Evolutionary conservation across 805 yeast species (phyloP), one percentile per base, ranked within the genome.

Genomic region (Teunomyces panamensis): DNA sequence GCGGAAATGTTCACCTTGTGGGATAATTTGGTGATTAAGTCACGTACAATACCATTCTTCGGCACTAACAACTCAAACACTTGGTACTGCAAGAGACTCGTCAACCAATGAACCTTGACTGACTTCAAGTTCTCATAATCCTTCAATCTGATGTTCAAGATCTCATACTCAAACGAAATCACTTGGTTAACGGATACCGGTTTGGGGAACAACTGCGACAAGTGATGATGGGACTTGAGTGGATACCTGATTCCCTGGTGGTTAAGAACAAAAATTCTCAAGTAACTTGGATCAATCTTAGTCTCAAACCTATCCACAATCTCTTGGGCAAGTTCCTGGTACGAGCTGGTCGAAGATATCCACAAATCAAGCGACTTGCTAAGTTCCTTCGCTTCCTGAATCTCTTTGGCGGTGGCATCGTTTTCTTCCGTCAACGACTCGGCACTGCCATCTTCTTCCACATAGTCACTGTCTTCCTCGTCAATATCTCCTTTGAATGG

Each of bases 51-150:
- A 11, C 84, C 84, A 24, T 77, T 71, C 51, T 74, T 79, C 3
- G 89, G 83, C n/a, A 89, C 78, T 49, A 85, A 73, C 45, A 90
- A 75, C 35, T 87, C 95, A 56, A 76, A 79, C 42, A 75, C 73
- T 51, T 84, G 90, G 54, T 75, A 87, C 54, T 85, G 86, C 42
- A 87, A 74, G 41, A 88, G 77, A 39, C 81, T 81, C 1, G 84
- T 80, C 36, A 91, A 70, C 92, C 95, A 89, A 45, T 75, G 75
- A 16, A 92, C 72, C 45, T 75, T 80, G 36, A 91, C 67, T 4
- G 81, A 65, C 49, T 80, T 80, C 83, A 89, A 78, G 52, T 78
- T 82, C 64, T 94, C 99, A 57, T 85, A 78, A 52, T 89, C 95
- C 30, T 72, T 76, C 46, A 92, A 69, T 1, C 91, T 81, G 39